Evolutionary conservation across 352 stramenopile genomes (phyloP).

Genomic region (Poterioochromonas sp.): DNA sequence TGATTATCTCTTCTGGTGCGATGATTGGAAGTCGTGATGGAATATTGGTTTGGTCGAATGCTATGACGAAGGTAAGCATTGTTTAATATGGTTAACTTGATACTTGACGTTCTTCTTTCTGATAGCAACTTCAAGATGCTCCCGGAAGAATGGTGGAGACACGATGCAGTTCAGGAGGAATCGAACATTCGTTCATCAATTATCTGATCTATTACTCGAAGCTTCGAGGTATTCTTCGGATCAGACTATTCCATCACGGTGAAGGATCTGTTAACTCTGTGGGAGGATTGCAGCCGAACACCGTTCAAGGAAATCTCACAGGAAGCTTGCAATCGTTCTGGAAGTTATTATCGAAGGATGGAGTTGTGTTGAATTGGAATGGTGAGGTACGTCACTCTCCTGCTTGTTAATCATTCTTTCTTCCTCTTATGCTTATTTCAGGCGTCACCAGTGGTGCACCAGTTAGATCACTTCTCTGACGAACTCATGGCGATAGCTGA

Average conservation of each 20-base stretch:
- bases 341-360: not conserved
- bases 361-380: not conserved
- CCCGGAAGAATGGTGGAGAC: constrained; percentile 1
- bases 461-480: constrained; percentile 6
- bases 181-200: constrained; percentile 11
- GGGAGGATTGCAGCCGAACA: not conserved
- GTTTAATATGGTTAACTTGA: not conserved
- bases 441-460: not conserved
- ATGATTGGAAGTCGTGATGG: not conserved
- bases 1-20: not conserved
- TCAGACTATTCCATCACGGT: not conserved
- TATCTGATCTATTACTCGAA: not conserved
- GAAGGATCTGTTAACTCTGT: constrained; percentile 1
- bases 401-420: not conserved
- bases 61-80: not conserved
- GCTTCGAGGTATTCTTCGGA: not conserved
- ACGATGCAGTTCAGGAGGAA: not conserved
- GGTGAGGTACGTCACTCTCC: not conserved
- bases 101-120: not conserved
- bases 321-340: not conserved
- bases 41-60: not conserved
- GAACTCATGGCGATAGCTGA: not conserved
- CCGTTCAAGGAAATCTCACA: not conserved
- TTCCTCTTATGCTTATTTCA: not conserved
- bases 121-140: constrained; percentile 22